A percentile compares a stretch with the other conserved stretches of the same genome.
Conservation (phyloP, 2,329 filamentous ascomycete species). For the Microdochium trichocladiopsis region DNA sequence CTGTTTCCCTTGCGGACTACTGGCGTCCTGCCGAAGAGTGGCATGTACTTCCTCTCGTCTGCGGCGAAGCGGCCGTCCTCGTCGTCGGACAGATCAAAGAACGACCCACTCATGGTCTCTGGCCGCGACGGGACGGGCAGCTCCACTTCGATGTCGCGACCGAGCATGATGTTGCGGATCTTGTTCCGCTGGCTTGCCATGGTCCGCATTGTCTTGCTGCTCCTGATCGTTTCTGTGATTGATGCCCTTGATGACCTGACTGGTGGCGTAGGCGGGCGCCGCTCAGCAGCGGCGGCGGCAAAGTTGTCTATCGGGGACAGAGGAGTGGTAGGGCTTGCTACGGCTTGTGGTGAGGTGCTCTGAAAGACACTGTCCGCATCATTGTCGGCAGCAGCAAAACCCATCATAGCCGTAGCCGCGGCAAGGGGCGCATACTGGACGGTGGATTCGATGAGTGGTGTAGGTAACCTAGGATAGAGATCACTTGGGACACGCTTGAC, state of each 20-base stretch:
- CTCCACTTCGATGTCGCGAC: constrained; percentile 6
- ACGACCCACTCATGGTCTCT: background rate
- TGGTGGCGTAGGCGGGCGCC: constrained; percentile 6
- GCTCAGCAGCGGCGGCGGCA: background rate
- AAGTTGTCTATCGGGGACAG: background rate
- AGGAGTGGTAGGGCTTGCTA: background rate
- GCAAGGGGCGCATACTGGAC: constrained; percentile 13
- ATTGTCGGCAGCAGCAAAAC: constrained; percentile 5
- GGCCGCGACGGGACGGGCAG: background rate
- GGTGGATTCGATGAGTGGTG: constrained; percentile 9
- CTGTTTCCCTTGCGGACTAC: constrained; percentile 31
- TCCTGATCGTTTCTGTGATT: constrained; percentile 23
- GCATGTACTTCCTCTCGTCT: constrained; percentile 46
- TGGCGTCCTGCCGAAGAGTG: constrained; percentile 32
- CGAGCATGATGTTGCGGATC: constrained; percentile 14
- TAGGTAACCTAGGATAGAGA: background rate
- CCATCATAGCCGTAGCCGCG: constrained; percentile 14
- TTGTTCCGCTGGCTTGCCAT: constrained; percentile 18
- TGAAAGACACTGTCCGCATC: background rate
- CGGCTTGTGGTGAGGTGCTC: background rate
- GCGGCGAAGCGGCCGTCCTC: constrained; percentile 34
- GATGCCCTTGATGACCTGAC: constrained; percentile 19
- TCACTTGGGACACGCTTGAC: constrained; percentile 1
- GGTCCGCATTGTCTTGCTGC: constrained; percentile 16
- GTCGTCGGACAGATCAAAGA: constrained; percentile 25